These are phyloP conservation scores for Penicillium dipodomyicola DNA, from an alignment of 495 filamentous ascomycete genomes.

Conservation along the genomic window DNA sequence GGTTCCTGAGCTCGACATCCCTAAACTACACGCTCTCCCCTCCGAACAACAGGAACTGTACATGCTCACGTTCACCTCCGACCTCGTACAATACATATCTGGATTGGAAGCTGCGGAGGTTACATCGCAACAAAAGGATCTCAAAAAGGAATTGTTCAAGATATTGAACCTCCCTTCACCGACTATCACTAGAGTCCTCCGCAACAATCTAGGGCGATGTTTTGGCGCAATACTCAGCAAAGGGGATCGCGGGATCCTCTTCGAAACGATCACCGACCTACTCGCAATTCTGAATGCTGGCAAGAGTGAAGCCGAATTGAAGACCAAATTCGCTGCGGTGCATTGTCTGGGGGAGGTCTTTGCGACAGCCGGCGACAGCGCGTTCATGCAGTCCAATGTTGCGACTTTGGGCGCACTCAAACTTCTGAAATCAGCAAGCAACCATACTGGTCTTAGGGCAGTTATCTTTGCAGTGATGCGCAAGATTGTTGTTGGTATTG, in stretches of 20 bases:
- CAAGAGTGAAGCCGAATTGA: slow-evolving; percentile 77
- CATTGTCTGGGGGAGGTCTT: slow-evolving; percentile 88
- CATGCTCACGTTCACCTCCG: slow-evolving; percentile 82
- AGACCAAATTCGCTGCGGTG: slow-evolving; percentile 80
- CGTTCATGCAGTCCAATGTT: slow-evolving; percentile 76
- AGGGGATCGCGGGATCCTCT: slow-evolving; percentile 87
- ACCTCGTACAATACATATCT: slow-evolving; percentile 77
- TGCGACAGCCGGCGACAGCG: slow-evolving; percentile 86
- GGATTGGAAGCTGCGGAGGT: slow-evolving; percentile 70
- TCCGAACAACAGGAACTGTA: slow-evolving; percentile 95
- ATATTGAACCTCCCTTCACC: slow-evolving; percentile 85
- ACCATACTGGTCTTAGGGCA: slow-evolving; percentile 78
- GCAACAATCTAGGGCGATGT: slow-evolving; percentile 81
- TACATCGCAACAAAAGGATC: slow-evolving; percentile 78
- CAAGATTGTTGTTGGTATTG: slow-evolving; percentile 71
- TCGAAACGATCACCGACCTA: slow-evolving; percentile 90
- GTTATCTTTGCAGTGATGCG: slow-evolving; percentile 76
- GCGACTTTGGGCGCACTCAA: slow-evolving; percentile 70
- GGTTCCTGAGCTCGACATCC: slow-evolving; percentile 70
- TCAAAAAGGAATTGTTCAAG: slow-evolving; percentile 89
- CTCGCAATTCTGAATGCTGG: slow-evolving; percentile 69
- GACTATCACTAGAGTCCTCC: slow-evolving; percentile 80
- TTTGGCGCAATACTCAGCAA: slow-evolving; percentile 81
- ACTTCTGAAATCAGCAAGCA: slow-evolving; percentile 74
- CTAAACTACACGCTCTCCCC: slow-evolving; percentile 83